phyloP scores from a whole-genome alignment of 768 basidiomycete species.

The Pilatotrama ljubarskyi region DNA sequence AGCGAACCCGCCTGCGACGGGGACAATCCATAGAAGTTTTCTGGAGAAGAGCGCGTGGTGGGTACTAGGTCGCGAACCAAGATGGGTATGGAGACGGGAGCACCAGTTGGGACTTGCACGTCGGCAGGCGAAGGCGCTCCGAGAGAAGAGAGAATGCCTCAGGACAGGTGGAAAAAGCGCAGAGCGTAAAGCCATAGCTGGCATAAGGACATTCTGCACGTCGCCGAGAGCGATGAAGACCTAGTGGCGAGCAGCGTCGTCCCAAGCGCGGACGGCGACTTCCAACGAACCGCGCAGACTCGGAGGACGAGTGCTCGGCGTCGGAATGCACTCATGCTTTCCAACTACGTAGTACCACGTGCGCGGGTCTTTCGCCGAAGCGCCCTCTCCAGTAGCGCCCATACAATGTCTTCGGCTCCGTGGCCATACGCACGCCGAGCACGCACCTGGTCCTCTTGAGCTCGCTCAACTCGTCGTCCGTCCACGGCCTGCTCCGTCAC shows the following conservation, averaged over 20 bases:
- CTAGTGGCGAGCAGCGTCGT: conserved; percentile 5
- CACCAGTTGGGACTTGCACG: conserved; percentile 25
- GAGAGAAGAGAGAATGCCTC: conserved; percentile 27
- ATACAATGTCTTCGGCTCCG: too few species aligned
- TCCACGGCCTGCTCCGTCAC: too few species aligned
- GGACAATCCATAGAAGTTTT: conserved; percentile 51
- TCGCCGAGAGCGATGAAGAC: not conserved
- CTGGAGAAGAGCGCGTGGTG: conserved; percentile 32
- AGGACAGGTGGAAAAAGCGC: conserved; percentile 29
- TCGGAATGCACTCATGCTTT: not conserved
- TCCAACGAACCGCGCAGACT: not conserved
- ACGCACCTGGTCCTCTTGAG: too few species aligned
- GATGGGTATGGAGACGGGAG: conserved; percentile 27
- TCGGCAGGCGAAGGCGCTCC: conserved; percentile 18
- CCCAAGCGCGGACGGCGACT: not conserved
- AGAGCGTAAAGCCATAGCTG: conserved; percentile 30
- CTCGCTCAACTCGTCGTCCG: too few species aligned
- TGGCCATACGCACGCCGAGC: too few species aligned
- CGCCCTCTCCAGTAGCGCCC: too few species aligned
- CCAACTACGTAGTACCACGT: conserved; percentile 10
- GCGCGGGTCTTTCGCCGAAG: not conserved
- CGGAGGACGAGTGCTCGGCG: not conserved
- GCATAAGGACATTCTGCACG: conserved; percentile 21
- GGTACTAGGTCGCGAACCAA: conserved; percentile 38
- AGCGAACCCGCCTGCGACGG: conserved; percentile 54